Conservation (phyloP, 1,284 basidiomycete genomes). For the Ceratobasidium sp. region DNA sequence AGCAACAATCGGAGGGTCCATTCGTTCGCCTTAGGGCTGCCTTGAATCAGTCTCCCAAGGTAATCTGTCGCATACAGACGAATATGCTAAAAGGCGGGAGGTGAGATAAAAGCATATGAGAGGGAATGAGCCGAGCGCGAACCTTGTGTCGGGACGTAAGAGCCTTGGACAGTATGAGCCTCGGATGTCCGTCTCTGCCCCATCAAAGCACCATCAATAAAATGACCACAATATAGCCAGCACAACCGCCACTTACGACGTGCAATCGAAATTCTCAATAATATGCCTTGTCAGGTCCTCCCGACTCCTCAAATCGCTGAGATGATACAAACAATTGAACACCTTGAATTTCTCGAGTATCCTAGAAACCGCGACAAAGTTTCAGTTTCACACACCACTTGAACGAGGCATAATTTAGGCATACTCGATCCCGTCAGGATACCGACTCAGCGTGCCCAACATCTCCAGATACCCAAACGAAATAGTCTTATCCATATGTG, state of each 20-base stretch:
- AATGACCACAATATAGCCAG: neutral
- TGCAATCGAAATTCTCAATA: conserved; percentile 92
- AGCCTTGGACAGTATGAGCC: conserved; percentile 91
- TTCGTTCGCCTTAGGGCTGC: conserved; percentile 69
- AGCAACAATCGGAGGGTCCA: conserved; percentile 92
- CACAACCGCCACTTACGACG: conserved; percentile 75
- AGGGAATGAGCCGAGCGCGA: conserved; percentile 44
- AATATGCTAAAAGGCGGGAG: conserved; percentile 67
- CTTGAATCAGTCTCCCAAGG: conserved; percentile 81
- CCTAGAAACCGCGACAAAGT: conserved; percentile 56
- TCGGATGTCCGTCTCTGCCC: conserved; percentile 86
- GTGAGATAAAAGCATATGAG: conserved; percentile 40
- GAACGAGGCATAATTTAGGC: conserved; percentile 53
- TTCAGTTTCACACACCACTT: neutral
- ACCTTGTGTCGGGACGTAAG: conserved; percentile 92
- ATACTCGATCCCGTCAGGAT: conserved; percentile 88
- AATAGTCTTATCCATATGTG: conserved; percentile 83
- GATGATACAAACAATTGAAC: conserved; percentile 94
- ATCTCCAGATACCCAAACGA: conserved; percentile 96
- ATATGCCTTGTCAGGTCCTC: conserved; percentile 93
- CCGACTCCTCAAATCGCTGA: conserved; percentile 88
- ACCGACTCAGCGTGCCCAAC: conserved; percentile 89
- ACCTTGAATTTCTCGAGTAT: conserved; percentile 91
- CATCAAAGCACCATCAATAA: conserved; percentile 36
- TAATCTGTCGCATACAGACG: conserved; percentile 90